These are phyloP conservation scores for Barnettozyma vustinii DNA, from an alignment of 805 yeast genomes.

Conservation along the genomic window DNA sequence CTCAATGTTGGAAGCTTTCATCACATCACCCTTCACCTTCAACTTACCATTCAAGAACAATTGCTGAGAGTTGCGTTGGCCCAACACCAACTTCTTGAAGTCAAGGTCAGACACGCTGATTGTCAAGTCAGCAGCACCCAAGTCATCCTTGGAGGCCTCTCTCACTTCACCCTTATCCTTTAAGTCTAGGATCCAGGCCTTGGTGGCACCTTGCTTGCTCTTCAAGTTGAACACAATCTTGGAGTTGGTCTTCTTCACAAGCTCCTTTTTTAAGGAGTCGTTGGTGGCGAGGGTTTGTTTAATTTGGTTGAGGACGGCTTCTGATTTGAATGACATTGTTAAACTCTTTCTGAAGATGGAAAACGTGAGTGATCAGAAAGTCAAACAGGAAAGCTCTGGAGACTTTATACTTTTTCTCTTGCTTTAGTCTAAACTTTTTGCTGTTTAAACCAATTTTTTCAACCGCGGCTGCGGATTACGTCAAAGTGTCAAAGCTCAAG, in stretches of 20 bases:
- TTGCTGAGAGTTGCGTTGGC: constrained; percentile 81
- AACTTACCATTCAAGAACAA: constrained; percentile 79
- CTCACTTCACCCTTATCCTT: constrained; percentile 47
- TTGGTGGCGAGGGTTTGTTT: constrained; percentile 16
- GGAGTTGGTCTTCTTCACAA: constrained; percentile 43
- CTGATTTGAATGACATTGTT: constrained; percentile 22
- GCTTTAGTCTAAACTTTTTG: neutral
- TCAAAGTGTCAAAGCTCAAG: neutral
- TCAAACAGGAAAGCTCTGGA: neutral
- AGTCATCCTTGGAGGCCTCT: constrained; percentile 40
- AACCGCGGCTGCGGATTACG: constrained; percentile 1
- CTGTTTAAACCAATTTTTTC: neutral
- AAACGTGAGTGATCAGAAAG: neutral
- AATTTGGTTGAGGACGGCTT: constrained; percentile 20
- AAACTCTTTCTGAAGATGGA: neutral
- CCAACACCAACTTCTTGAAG: constrained; percentile 64
- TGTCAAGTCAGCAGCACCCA: constrained; percentile 52
- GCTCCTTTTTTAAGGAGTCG: constrained; percentile 14
- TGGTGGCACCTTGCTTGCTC: constrained; percentile 48
- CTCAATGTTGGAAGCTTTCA: constrained; percentile 81
- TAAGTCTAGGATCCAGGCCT: constrained; percentile 64
- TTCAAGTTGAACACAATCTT: constrained; percentile 61
- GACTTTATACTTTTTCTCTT: neutral
- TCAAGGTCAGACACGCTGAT: constrained; percentile 63
- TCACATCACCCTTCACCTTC: constrained; percentile 84